Evolutionary conservation across 768 basidiomycete genomes (phyloP), one percentile per base, ranked within the genome.

Genomic region (Neoboletus magnificus): DNA sequence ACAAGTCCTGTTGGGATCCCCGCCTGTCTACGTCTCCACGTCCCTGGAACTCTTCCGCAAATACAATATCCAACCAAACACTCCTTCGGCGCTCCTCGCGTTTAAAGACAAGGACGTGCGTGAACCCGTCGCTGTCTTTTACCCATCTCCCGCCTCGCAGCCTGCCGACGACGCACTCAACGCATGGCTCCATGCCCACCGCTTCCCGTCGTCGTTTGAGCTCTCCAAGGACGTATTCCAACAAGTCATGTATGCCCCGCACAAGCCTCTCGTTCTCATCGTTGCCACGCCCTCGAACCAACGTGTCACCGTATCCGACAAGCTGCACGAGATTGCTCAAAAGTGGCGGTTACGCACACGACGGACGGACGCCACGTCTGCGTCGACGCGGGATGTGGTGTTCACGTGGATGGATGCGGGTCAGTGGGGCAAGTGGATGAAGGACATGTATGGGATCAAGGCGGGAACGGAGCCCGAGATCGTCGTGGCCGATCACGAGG

Each of bases 321-420:
- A 76, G 48, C 67, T 87, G 15, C 73, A 63, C 27, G 79, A 81
- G 58, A 74, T 86, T 7, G 85, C 79, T 1, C 75, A 72, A 62
- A 81, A 76, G 61, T 93, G 86, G 92, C 79, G 80, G 56, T 48
- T 73, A 36, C 58, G 54, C 15, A 20, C 22, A 18, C 60, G 46
- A 18, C 35, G 48, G 25, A 11, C n/a, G 45, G 32, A 42, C 15
- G 8, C 41, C 4, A 5, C 8, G 12, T 42, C 41, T 23, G 8
- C 20, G 4, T 29, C 29, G 29, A 73, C 37, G 40, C 72, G 79
- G 35, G 80, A 84, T 41, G 86, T 96, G 0, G 82, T 94, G 47
- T 97, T 94, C 71, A 80, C 87, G 10, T 93, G 88, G 87, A 93
- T 97, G 83, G 92, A 99, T 65, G 82, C 77, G 2, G 84, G 83